Evolutionary conservation across 2,329 filamentous ascomycete genomes (phyloP), one percentile per base, ranked within the genome.

Genomic region (Aulographum hederae): DNA sequence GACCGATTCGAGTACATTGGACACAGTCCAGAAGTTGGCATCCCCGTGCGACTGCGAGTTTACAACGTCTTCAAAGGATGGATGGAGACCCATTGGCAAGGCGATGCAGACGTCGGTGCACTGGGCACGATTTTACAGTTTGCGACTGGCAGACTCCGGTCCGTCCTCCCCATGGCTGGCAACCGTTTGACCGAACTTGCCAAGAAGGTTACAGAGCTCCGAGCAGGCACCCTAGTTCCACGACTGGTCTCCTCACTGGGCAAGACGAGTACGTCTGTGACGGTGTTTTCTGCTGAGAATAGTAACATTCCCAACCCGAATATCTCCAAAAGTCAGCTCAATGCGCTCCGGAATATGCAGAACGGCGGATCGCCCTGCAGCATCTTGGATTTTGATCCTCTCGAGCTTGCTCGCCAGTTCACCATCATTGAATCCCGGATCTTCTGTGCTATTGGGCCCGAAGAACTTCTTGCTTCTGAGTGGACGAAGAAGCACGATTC

Each of bases 11-110:
- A 94, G 36, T 93, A 94, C 43, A 78, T 93, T 23, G 78, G 72
- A 10, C 78, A 89, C 37, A 78, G 75, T 30, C 69, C 73, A 15
- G 67, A 73, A 36, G 69, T 85, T 39, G 74, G 84, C 15, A 69
- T 65, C 3, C 81, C 86, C 0, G 86, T 95, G 15, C 74, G 85
- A 31, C 61, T 98, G 30, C 73, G 89, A 32, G 82, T 95, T 2
- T 95, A 91, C 60, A 95, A 98, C 49, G 76, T 84, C 34, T 82
- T 98, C 64, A 98, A 98, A 54, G 79, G 80, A 26, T 98, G 89
- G 89, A 61, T 98, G 14, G 89, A 95, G 57, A 89, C 79, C 5
- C 84, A 98, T 53, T 98, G 89, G 86, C 73, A 78, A 30, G 72
- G 81, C 39, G 72, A 82, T 36, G 73, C 74, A 8, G 89, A 98